phyloP scores from a whole-genome alignment of 2,329 filamentous ascomycete genomes.

The Hortaea werneckii region DNA sequence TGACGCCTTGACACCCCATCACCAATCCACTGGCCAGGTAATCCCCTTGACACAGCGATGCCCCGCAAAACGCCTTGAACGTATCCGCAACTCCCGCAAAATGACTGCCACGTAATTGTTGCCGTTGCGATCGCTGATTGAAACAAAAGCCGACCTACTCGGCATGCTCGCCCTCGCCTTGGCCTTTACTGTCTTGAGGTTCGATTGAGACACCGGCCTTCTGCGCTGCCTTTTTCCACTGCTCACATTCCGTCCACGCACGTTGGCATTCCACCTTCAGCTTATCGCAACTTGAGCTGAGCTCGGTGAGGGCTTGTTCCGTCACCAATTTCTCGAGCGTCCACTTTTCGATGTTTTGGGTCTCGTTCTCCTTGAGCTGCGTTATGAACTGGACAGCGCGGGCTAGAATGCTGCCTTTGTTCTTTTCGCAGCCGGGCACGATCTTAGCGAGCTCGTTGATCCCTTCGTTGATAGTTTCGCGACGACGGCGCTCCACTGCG shows the following conservation, averaged over 20 bases:
- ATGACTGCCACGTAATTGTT: too few species aligned
- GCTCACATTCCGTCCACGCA: constrained; percentile 66
- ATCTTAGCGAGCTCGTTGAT: constrained; percentile 98
- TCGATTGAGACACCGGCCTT: constrained; percentile 20
- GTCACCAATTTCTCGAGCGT: constrained; percentile 82
- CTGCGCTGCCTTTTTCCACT: constrained; percentile 55
- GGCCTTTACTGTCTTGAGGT: constrained; percentile 4
- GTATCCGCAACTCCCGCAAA: too few species aligned
- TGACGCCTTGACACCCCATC: too few species aligned
- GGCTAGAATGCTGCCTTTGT: constrained; percentile 93
- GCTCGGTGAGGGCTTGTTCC: constrained; percentile 79
- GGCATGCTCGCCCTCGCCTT: background rate
- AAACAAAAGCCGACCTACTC: background rate
- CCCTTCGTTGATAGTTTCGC: constrained; percentile 97
- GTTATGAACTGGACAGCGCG: constrained; percentile 90
- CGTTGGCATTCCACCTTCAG: constrained; percentile 71
- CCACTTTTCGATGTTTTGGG: constrained; percentile 90
- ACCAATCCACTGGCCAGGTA: too few species aligned
- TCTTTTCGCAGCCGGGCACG: constrained; percentile 95
- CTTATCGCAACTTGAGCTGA: constrained; percentile 79
- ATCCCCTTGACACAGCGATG: too few species aligned
- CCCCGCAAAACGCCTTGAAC: too few species aligned
- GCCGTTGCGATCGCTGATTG: too few species aligned
- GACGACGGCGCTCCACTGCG: constrained; percentile 83
- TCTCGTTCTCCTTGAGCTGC: constrained; percentile 87